Percentiles rank a stretch among this genome's conserved stretches.
These are phyloP conservation scores for Monosporascus sp. DNA, from an alignment of 2,329 filamentous ascomycete species.

Conservation along the genomic window DNA sequence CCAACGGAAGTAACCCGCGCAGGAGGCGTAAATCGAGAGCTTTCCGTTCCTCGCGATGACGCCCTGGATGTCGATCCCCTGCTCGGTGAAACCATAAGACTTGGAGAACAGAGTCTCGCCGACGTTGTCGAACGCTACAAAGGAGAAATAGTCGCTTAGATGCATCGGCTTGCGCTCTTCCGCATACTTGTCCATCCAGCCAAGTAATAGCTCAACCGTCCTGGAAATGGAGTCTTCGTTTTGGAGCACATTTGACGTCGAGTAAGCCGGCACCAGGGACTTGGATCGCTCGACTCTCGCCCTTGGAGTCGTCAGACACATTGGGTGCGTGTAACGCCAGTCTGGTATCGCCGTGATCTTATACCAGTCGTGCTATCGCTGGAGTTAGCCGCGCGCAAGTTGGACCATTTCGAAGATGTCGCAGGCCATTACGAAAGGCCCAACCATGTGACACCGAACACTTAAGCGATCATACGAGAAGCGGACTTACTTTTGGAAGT, in stretches of 20 bases:
- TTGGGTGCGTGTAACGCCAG: neutral
- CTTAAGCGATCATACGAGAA: too few relatives aligned
- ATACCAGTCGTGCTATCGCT: slow-evolving; percentile 3
- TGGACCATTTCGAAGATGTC: too few relatives aligned
- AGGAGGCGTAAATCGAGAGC: slow-evolving; percentile 19
- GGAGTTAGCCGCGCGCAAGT: too few relatives aligned
- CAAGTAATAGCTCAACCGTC: neutral
- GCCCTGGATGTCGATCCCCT: slow-evolving; percentile 21
- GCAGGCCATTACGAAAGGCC: too few relatives aligned
- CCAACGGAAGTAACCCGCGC: slow-evolving; percentile 9
- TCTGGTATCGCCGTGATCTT: slow-evolving; percentile 4
- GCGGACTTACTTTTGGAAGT: neutral
- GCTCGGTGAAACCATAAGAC: slow-evolving; percentile 20
- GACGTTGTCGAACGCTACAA: slow-evolving; percentile 21
- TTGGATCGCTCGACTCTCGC: neutral
- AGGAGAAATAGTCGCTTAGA: slow-evolving; percentile 5
- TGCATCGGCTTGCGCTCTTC: neutral
- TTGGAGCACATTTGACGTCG: too few relatives aligned
- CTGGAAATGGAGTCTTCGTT: too few relatives aligned
- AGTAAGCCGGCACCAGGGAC: neutral
- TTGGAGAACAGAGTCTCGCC: slow-evolving; percentile 22
- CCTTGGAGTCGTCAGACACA: neutral
- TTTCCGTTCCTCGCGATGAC: slow-evolving; percentile 18
- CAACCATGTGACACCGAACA: too few relatives aligned
- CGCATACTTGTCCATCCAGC: neutral